Percentiles rank a stretch among this genome's conserved stretches.
These are phyloP conservation scores for Camelina sativa DNA, from an alignment of 345 rosid genomes.

Conservation along the genomic window DNA sequence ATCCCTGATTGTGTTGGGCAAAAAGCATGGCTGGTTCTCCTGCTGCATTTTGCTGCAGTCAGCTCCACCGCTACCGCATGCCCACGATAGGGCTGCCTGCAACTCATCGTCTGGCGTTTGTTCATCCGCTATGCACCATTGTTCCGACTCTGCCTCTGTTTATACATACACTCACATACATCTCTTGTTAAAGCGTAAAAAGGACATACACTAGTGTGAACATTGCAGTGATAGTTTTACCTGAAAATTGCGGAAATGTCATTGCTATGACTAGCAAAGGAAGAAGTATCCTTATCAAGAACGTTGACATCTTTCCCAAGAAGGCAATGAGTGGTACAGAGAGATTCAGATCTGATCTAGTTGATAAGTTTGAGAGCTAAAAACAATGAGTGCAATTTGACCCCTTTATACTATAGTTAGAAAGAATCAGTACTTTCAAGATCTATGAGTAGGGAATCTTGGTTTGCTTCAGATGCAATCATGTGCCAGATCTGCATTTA, in stretches of 20 bases:
- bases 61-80: slow-evolving; percentile 68
- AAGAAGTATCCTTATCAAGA: slow-evolving; percentile 52
- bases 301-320: slow-evolving; percentile 43
- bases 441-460: slow-evolving; percentile 36
- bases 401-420: slow-evolving; percentile 18
- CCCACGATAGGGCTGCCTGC: slow-evolving; percentile 74
- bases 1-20: slow-evolving; percentile 65
- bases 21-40: slow-evolving; percentile 62
- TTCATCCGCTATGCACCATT: slow-evolving; percentile 84
- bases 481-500: slow-evolving; percentile 29
- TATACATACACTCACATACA: slow-evolving; percentile 14
- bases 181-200: neutral
- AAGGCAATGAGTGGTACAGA: slow-evolving; percentile 36
- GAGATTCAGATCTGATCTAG: slow-evolving; percentile 41
- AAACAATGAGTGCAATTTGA: slow-evolving; percentile 22
- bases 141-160: slow-evolving; percentile 60
- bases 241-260: slow-evolving; percentile 47
- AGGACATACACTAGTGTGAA: slow-evolving; percentile 2
- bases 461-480: slow-evolving; percentile 46
- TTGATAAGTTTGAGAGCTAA: slow-evolving; percentile 15
- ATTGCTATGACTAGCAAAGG: slow-evolving; percentile 47
- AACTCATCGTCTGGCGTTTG: slow-evolving; percentile 71
- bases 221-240: slow-evolving; percentile 35
- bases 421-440: slow-evolving; percentile 26
- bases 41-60: slow-evolving; percentile 60